phyloP scores from a whole-genome alignment of 768 basidiomycete genomes.

The Auricularia sp. region DNA sequence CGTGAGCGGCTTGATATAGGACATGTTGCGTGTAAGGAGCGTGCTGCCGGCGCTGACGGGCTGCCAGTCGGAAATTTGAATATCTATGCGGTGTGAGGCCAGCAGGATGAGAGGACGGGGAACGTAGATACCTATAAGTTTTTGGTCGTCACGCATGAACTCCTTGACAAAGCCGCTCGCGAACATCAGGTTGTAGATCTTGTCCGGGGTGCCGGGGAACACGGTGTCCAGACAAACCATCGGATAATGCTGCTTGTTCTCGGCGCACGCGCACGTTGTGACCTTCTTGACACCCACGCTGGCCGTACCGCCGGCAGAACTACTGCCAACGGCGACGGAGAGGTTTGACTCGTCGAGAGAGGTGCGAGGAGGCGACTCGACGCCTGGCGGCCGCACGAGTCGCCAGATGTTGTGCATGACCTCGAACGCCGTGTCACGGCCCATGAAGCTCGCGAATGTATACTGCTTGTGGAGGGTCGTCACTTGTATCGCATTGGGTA shows the following conservation, averaged over 20 bases:
- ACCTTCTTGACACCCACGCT: constrained; percentile 34
- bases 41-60: constrained; percentile 53
- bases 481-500: constrained; percentile 91
- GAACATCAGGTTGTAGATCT: constrained; percentile 93
- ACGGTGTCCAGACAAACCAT: constrained; percentile 70
- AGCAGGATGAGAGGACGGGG: not conserved
- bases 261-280: constrained; percentile 67
- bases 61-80: constrained; percentile 93
- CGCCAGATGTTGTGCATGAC: constrained; percentile 96
- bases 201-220: constrained; percentile 86
- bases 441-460: constrained; percentile 93
- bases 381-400: constrained; percentile 65
- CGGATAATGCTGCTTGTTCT: constrained; percentile 54
- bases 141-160: constrained; percentile 85
- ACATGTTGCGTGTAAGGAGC: constrained; percentile 79
- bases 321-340: constrained; percentile 4
- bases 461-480: constrained; percentile 78
- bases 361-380: not conserved
- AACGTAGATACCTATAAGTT: constrained; percentile 54
- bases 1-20: constrained; percentile 89
- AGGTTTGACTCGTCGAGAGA: constrained; percentile 9
- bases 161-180: constrained; percentile 92
- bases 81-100: constrained; percentile 41
- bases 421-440: constrained; percentile 92
- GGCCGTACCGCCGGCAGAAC: constrained; percentile 6